Evolutionary conservation across 2,329 filamentous ascomycete species (phyloP).

Genomic region (Rosellinia necatrix): DNA sequence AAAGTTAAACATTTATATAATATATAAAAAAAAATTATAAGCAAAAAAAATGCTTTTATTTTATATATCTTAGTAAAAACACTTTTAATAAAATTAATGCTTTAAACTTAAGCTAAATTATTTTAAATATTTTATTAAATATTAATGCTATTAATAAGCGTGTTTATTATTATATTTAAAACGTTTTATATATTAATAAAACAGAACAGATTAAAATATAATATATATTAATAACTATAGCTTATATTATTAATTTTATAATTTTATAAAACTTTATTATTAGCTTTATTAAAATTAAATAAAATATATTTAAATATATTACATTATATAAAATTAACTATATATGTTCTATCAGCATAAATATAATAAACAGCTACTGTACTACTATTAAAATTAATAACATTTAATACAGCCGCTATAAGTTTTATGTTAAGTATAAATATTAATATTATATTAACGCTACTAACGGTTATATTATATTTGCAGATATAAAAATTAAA

Average conservation of each 20-base stretch:
- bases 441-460: no score
- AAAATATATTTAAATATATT: background rate
- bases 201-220: background rate
- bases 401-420: background rate
- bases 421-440: no score
- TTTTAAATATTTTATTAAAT: background rate
- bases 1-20: background rate
- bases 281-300: background rate
- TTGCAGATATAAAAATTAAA: background rate
- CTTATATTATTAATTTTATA: background rate
- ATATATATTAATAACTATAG: background rate
- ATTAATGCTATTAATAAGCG: background rate
- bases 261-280: background rate
- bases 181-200: background rate
- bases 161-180: background rate
- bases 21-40: no score
- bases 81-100: background rate
- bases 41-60: background rate
- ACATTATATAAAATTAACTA: background rate
- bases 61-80: background rate
- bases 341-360: background rate
- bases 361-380: background rate
- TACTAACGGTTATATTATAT: no score
- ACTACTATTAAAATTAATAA: background rate
- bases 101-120: no score